Base-by-base conservation (phyloP, 352 stramenopile genomes). In the Globisporangium nunn region DNA sequence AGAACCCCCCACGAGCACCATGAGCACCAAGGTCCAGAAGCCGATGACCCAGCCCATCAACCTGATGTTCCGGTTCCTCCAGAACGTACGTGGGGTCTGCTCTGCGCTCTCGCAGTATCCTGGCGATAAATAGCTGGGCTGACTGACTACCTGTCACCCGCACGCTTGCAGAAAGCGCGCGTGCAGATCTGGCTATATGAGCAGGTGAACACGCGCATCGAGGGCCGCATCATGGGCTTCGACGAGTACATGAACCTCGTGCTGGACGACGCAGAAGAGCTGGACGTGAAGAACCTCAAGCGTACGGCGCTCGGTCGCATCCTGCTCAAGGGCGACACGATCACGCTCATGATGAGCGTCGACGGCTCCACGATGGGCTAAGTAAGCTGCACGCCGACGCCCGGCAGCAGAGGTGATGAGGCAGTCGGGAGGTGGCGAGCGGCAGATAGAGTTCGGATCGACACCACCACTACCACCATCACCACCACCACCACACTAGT, bases 161-260 rank as follows among this genome's bases (percentile, higher is more conserved):
- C 15, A 23, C 28, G 46, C 28, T 3, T 37, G 30, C 59, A 95
- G 84, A 98, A 98, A 94, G 95, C 87, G 30, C 78, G 96, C 51
- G 95, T 99, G 46, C 93, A 98, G 72, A 96, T 99, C 66, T 99
- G 98, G 97, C 74, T 99, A n/a, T 99, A 99, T 71, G 98, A 99
- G 78, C 96, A 99, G 72, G 96, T 97, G 46, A 95, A 92, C 68
- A 98, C 96, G 72, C 75, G 95, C 59, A 98, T 99, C 58, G 98
- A 99, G 74, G 98, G 97, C n/a, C 93, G 97, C 53, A 99, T 99
- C 73, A 98, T 95, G 81, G 94, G 95, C 49, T 98, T 98, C 70
- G 95, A 98, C 71, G 95, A 98, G 75, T 99, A 99, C 83, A 99
- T 99, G 97, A 99, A 99, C 80, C 81, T 99, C 46, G 96, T 99